Base-by-base conservation (phyloP, 2,329 filamentous ascomycete species). In the Ophiocordyceps polyrhachis-furcata region DNA sequence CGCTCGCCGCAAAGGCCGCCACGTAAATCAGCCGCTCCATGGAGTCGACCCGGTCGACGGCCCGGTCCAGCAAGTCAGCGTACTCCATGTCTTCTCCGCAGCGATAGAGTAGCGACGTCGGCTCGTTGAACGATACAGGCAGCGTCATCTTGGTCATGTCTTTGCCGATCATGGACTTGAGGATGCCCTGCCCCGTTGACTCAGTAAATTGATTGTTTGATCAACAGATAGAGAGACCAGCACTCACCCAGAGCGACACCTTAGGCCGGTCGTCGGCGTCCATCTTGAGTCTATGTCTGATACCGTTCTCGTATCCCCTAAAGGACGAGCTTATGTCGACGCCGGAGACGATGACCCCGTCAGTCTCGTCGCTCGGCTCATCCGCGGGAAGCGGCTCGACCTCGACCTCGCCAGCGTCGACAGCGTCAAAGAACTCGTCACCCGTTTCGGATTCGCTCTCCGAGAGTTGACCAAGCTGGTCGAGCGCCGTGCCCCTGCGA, bases 111-210 rank as follows among this genome's bases (percentile, higher is more conserved):
- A 98, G 69, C 6, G 91, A 96, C 0, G 91, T 98, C 0, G 91
- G 91, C 62, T 98, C 91, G 63, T 98, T 98, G 69, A 98, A 96
- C 0, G 91, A 94, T 2, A 98, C 91, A 0, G 91, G 91, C 19
- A 98, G 68, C 0, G 91, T 96, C 89, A 98, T 98, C 68, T 93
- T 96, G 35, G 91, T 96, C 91, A 98, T 96, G 58, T 98, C 91
- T 61, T 98, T 96, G 50, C 91, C 91, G 62, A 98, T 94, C 91
- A 98, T 96, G 20, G 89, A 96, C 67, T 96, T 98, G 50, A 98
- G 68, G 53, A 98, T 95, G 52, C 83, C 82, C 88, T 95, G 51
- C 20, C 61, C 57, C 35, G 43, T 42, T 8, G 35, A 12, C 14
- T 38, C 5, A 38, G 35, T 38, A n/a, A 15, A 13, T 14, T 13